Percentiles rank a stretch among this genome's conserved stretches.
Evolutionary conservation across 352 stramenopile genomes (phyloP).

Genomic region (Phytopythium ostracodes): DNA sequence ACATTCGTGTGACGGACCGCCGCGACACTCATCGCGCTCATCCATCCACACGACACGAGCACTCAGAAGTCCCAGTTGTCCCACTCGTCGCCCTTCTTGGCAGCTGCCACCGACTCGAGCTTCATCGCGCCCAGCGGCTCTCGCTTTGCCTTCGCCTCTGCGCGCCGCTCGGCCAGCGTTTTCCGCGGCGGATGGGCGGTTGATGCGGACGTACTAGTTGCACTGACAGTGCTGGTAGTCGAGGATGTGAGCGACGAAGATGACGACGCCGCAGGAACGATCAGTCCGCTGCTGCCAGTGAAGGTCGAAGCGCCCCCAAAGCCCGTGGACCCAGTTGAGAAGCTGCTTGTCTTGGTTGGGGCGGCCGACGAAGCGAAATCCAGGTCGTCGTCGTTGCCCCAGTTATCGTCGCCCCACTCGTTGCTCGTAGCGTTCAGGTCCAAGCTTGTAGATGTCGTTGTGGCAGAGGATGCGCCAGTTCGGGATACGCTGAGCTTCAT

Average conservation of each 20-base stretch:
- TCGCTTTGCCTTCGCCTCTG: slow-evolving; percentile 56
- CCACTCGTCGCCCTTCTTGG: slow-evolving; percentile 64
- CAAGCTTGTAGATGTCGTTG: slow-evolving; percentile 24
- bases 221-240: slow-evolving; percentile 6
- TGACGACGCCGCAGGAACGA: background rate
- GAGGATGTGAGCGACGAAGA: slow-evolving; percentile 13
- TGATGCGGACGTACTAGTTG: slow-evolving; percentile 11
- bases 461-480: slow-evolving; percentile 1
- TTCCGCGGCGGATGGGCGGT: slow-evolving; percentile 23
- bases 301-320: background rate
- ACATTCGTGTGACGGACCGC: background rate
- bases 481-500: slow-evolving; percentile 56
- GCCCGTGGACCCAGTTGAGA: background rate
- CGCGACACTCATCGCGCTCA: too few species aligned
- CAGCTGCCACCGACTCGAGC: slow-evolving; percentile 22
- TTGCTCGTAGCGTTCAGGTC: slow-evolving; percentile 19
- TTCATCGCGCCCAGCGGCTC: slow-evolving; percentile 59
- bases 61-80: slow-evolving; percentile 77
- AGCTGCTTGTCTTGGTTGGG: slow-evolving; percentile 14
- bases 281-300: background rate
- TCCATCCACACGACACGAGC: too few species aligned
- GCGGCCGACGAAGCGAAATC: slow-evolving; percentile 18
- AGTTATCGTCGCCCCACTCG: slow-evolving; percentile 66
- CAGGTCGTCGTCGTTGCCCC: slow-evolving; percentile 44
- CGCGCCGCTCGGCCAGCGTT: slow-evolving; percentile 43